phyloP scores from a whole-genome alignment of 257 asterid genomes.

The Oldenlandia corymbosa region DNA sequence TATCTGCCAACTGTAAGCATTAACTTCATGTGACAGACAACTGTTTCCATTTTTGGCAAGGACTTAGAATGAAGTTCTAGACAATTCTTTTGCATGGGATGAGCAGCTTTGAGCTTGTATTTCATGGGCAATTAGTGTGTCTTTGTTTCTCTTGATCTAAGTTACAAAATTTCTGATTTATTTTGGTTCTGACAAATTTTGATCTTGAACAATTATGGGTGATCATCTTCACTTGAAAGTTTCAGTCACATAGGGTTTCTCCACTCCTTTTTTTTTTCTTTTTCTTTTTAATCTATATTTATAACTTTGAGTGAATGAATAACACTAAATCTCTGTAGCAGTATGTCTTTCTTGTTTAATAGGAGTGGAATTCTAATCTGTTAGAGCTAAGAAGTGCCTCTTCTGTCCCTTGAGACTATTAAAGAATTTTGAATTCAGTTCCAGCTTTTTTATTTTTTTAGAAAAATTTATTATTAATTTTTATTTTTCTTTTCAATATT shows the following conservation, averaged over 20 bases:
- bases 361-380: neutral
- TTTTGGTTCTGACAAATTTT: neutral
- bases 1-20: too few relatives aligned
- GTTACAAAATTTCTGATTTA: too few relatives aligned
- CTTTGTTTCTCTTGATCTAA: neutral
- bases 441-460: neutral
- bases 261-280: neutral
- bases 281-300: neutral
- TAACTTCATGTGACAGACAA: neutral
- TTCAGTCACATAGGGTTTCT: too few relatives aligned
- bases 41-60: neutral
- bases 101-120: neutral
- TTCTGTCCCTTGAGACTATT: neutral
- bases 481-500: neutral
- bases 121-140: neutral
- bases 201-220: neutral
- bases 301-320: too few relatives aligned
- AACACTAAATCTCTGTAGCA: too few relatives aligned
- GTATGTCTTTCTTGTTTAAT: too few relatives aligned
- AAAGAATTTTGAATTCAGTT: neutral
- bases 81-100: neutral
- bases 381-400: neutral
- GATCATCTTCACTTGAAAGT: neutral
- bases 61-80: too few relatives aligned
- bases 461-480: neutral